Conservation (phyloP, 345 rosid species). For the Lepidium aucheri region DNA sequence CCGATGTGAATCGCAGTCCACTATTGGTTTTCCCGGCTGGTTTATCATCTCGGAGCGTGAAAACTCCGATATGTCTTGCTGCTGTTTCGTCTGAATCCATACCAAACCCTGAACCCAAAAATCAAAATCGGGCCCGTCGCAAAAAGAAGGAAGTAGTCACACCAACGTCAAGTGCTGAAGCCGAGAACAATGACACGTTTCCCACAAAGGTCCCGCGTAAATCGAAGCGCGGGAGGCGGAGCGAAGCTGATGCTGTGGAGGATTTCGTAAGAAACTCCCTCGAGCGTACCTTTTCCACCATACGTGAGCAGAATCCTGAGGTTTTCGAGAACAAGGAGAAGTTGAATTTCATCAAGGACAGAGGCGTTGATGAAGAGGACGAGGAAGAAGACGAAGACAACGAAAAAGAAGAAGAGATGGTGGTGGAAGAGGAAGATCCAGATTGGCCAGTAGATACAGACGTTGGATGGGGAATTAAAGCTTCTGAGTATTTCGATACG, state of each 20-base stretch:
- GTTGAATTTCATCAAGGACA: slow-evolving; percentile 39
- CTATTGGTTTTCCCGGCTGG: neutral
- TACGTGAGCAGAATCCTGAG: slow-evolving; percentile 48
- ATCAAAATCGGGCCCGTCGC: slow-evolving; percentile 5
- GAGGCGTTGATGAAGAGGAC: slow-evolving; percentile 26
- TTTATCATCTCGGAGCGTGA: neutral
- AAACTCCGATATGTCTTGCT: slow-evolving; percentile 21
- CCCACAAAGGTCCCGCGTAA: slow-evolving; percentile 45
- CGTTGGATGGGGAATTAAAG: slow-evolving; percentile 89
- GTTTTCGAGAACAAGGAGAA: slow-evolving; percentile 38
- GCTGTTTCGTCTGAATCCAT: slow-evolving; percentile 37
- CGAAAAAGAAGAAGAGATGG: slow-evolving; percentile 36
- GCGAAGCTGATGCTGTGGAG: slow-evolving; percentile 80
- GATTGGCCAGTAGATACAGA: slow-evolving; percentile 95
- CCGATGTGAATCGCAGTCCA: neutral
- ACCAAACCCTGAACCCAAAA: slow-evolving; percentile 31
- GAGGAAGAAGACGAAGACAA: slow-evolving; percentile 21
- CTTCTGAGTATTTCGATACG: slow-evolving; percentile 84
- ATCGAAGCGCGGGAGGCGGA: slow-evolving; percentile 63
- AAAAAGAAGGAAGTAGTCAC: slow-evolving; percentile 13
- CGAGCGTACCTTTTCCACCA: slow-evolving; percentile 57
- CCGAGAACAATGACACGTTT: slow-evolving; percentile 13
- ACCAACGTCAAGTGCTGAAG: slow-evolving; percentile 3
- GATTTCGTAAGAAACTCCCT: slow-evolving; percentile 65
- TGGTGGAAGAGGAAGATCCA: slow-evolving; percentile 73